These are phyloP conservation scores for Heracleum sosnowskyi DNA, from an alignment of 129 eudicot genomes.

Conservation along the genomic window DNA sequence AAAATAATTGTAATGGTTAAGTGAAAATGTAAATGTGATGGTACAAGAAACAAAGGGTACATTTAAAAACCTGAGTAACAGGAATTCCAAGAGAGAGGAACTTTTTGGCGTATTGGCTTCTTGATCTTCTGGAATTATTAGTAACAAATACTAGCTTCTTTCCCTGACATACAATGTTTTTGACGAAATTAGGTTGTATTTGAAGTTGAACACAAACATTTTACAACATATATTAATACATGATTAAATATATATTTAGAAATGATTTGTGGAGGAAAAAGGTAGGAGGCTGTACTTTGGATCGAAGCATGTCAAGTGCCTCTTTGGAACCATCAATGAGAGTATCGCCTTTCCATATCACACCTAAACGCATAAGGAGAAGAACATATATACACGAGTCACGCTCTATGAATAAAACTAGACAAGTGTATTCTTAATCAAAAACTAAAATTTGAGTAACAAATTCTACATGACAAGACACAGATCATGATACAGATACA, in stretches of 20 bases:
- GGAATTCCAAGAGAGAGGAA: slow-evolving; percentile 74
- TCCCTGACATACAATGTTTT: slow-evolving; percentile 37
- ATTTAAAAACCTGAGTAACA: slow-evolving; percentile 54
- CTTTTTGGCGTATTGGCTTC: slow-evolving; percentile 61
- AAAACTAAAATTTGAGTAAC: neutral
- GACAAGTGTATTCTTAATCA: neutral
- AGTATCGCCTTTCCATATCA: slow-evolving; percentile 88
- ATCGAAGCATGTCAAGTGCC: slow-evolving; percentile 70
- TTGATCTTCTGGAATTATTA: slow-evolving; percentile 70
- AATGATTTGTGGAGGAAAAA: neutral
- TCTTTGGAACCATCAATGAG: slow-evolving; percentile 72
- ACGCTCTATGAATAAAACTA: neutral
- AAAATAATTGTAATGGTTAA: slow-evolving; percentile 1
- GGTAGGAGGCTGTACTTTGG: slow-evolving; percentile 33
- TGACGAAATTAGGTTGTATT: neutral
- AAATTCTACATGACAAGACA: neutral
- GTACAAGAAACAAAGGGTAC: neutral
- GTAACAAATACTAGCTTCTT: slow-evolving; percentile 91
- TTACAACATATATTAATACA: neutral
- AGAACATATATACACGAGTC: neutral
- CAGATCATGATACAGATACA: too few relatives aligned
- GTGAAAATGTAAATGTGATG: neutral
- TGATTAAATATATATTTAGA: too few relatives aligned
- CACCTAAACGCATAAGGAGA: slow-evolving; percentile 36
- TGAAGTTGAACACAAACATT: neutral